phyloP scores from a whole-genome alignment of 2,329 filamentous ascomycete species.

The Lachnellula cervina region DNA sequence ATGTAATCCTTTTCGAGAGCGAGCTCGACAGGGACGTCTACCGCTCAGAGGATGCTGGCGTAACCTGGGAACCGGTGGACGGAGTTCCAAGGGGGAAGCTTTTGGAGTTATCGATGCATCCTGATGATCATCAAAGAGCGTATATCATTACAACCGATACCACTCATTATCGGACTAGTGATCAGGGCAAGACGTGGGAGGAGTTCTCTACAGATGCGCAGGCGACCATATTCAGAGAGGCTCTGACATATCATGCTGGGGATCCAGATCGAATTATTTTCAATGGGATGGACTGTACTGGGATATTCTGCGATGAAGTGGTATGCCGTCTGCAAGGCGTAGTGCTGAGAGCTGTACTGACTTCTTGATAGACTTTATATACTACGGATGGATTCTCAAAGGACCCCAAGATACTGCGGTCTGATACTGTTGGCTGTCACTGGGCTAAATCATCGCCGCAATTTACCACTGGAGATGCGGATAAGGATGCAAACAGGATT shows the following conservation, averaged over 20 bases:
- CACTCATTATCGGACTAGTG: conserved; percentile 76
- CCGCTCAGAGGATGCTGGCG: conserved; percentile 76
- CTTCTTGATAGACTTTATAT: conserved; percentile 48
- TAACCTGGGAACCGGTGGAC: conserved; percentile 64
- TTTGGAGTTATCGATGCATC: conserved; percentile 66
- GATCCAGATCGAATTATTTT: conserved; percentile 85
- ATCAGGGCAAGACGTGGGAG: conserved; percentile 78
- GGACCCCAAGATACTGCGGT: conserved; percentile 58
- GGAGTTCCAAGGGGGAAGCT: conserved; percentile 60
- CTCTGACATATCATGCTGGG: conserved; percentile 74
- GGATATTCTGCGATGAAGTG: conserved; percentile 58
- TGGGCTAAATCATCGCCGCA: conserved; percentile 77
- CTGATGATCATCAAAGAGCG: conserved; percentile 71
- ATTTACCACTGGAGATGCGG: conserved; percentile 65
- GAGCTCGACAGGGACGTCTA: conserved; percentile 59
- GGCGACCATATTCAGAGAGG: conserved; percentile 49
- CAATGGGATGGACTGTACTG: conserved; percentile 65
- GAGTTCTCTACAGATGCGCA: conserved; percentile 60
- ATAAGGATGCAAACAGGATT: conserved; percentile 64
- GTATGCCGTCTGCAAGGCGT: conserved; percentile 23
- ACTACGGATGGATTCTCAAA: conserved; percentile 81
- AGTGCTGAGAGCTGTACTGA: conserved; percentile 7
- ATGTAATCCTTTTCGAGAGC: conserved; percentile 74
- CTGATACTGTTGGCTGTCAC: conserved; percentile 69
- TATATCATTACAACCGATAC: conserved; percentile 68